Percentiles rank a stretch among this genome's conserved stretches.
Evolutionary conservation across 768 basidiomycete genomes (phyloP).

Genomic region (Plicaturopsis crispa): DNA sequence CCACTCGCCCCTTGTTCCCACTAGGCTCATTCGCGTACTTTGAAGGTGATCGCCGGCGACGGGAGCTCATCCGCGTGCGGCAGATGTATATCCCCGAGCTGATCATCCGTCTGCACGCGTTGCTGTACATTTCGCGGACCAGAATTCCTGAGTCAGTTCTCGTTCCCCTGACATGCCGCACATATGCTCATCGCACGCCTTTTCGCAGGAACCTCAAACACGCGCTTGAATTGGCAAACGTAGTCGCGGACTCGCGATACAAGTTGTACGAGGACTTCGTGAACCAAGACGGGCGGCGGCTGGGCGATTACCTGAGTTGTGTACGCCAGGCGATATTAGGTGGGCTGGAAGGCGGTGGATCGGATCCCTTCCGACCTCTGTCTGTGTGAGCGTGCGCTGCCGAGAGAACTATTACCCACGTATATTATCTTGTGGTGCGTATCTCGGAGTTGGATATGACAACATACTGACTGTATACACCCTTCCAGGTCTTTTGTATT

Average conservation of each 20-base stretch:
- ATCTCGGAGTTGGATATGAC: no score
- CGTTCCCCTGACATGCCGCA: no score
- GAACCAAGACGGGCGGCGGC: slow-evolving; percentile 44
- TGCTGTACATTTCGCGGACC: slow-evolving; percentile 56
- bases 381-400: not conserved
- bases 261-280: slow-evolving; percentile 83
- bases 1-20: not conserved
- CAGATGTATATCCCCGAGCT: slow-evolving; percentile 88
- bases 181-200: not conserved
- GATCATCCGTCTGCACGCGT: slow-evolving; percentile 74
- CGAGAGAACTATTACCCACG: not conserved
- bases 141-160: slow-evolving; percentile 59
- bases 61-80: slow-evolving; percentile 74
- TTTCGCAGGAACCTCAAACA: slow-evolving; percentile 62
- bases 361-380: slow-evolving; percentile 61
- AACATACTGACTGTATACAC: no score
- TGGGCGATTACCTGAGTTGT: slow-evolving; percentile 69
- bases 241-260: slow-evolving; percentile 84
- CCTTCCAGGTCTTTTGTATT: no score
- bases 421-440: not conserved
- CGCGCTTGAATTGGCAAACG: slow-evolving; percentile 69
- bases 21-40: not conserved
- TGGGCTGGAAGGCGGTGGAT: slow-evolving; percentile 66
- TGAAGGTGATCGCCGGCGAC: slow-evolving; percentile 44
- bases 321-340: slow-evolving; percentile 68